Evolutionary conservation across 495 filamentous ascomycete species (phyloP), one percentile per base, ranked within the genome.

Genomic region (Glarea lozoyensis): DNA sequence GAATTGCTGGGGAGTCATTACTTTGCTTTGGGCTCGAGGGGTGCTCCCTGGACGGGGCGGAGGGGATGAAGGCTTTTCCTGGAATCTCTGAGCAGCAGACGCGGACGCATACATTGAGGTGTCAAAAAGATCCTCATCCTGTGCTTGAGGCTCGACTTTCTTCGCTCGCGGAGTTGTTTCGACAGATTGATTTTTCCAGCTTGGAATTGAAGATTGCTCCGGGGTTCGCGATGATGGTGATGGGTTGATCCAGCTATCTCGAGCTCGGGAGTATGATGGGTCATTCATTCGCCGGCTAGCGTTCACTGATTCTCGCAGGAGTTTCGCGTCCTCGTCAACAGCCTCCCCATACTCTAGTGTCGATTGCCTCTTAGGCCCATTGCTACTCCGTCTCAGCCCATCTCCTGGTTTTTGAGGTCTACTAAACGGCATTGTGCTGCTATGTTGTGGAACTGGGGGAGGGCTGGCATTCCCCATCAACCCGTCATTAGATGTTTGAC

Each of bases 1-100:
- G 48, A 90, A 93, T 58, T 94, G 84, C 18, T 80, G 84, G 12
- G 82, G 82, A 1, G 87, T 93, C 86, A 94, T 93, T 30, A 92
- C 76, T 56, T 88, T 92, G 57, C 79, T 82, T 15, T 46, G 57
- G 18, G 64, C 59, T 16, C 57, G 49, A 40, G 56, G 67, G 4
- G 66, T 65, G n/a, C n/a, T n/a, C n/a, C n/a, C n/a, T n/a, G n/a
- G n/a, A n/a, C n/a, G n/a, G n/a, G n/a, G n/a, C 29, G 66, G 40
- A 9, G 65, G 72, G 47, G 67, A 60, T 12, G 63, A 12, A 17
- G 35, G 3, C 19, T 37, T 49, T 15, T 55, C 37, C 21, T 59
- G 49, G 29, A 57, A 61, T 33, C 60, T 59, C 30, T 56, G 65
- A 10, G 70, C 73, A 46, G 81, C 58, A 42, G 68, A 71, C n/a